These are phyloP conservation scores for Calocera viscosa DNA, from an alignment of 768 basidiomycete genomes.

Conservation along the genomic window DNA sequence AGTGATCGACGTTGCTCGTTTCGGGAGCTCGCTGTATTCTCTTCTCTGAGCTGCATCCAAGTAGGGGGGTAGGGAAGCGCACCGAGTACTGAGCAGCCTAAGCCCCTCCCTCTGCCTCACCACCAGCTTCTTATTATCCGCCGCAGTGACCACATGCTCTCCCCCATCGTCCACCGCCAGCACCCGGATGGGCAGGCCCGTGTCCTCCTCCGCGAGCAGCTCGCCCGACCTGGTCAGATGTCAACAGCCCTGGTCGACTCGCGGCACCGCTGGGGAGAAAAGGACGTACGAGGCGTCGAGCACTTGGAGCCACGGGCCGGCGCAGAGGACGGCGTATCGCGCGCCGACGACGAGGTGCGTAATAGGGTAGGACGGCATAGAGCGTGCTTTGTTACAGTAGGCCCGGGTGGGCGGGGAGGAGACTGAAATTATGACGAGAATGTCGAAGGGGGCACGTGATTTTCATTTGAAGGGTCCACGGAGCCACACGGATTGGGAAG, in stretches of 20 bases:
- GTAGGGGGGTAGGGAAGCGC: constrained; percentile 8
- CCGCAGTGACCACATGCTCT: constrained; percentile 41
- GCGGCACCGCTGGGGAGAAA: neutral
- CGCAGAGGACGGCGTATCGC: constrained; percentile 6
- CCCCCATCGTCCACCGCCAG: neutral
- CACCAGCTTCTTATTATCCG: constrained; percentile 71
- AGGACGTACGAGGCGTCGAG: neutral
- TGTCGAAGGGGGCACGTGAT: neutral
- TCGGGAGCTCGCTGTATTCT: constrained; percentile 63
- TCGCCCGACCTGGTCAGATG: neutral
- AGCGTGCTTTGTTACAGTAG: neutral
- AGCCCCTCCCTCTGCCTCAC: constrained; percentile 55
- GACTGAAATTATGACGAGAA: neutral
- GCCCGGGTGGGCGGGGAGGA: too few species aligned
- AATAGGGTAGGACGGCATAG: constrained; percentile 10
- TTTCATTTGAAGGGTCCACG: neutral
- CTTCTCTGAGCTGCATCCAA: neutral
- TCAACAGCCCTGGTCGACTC: neutral
- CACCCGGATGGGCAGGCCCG: neutral
- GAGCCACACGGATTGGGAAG: neutral
- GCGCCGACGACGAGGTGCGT: constrained; percentile 6
- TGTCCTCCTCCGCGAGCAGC: neutral
- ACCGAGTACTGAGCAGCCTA: constrained; percentile 53
- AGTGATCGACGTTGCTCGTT: constrained; percentile 59
- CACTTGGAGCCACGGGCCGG: constrained; percentile 9